These are phyloP conservation scores for Amylostereum areolatum DNA, from an alignment of 1,284 basidiomycete genomes.

Conservation along the genomic window DNA sequence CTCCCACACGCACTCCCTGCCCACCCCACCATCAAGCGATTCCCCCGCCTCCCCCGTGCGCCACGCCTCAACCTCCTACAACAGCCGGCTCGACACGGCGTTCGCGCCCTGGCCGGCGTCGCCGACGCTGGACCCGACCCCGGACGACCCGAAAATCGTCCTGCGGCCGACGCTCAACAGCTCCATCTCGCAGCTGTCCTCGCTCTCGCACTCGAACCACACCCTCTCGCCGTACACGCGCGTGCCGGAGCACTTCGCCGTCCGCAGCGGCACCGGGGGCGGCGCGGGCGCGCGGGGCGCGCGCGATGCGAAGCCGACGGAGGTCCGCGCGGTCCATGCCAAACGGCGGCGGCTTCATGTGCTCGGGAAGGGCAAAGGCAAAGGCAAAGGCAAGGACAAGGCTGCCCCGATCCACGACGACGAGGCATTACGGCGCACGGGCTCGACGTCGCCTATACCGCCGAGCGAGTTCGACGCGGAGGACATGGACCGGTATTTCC, in stretches of 20 bases:
- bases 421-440: neutral
- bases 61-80: slow-evolving; percentile 40
- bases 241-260: slow-evolving; percentile 83
- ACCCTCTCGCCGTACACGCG: slow-evolving; percentile 89
- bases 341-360: slow-evolving; percentile 71
- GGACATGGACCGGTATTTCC: slow-evolving; percentile 77
- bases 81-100: slow-evolving; percentile 24
- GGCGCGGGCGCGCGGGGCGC: slow-evolving; percentile 20
- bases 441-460: slow-evolving; percentile 29
- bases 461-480: slow-evolving; percentile 65
- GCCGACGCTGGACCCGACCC: slow-evolving; percentile 26
- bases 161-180: slow-evolving; percentile 67
- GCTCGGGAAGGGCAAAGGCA: slow-evolving; percentile 33
- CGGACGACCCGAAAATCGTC: slow-evolving; percentile 54
- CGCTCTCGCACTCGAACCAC: slow-evolving; percentile 81
- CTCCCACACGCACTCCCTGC: slow-evolving; percentile 25
- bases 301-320: slow-evolving; percentile 36
- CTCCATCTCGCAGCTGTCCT: slow-evolving; percentile 77
- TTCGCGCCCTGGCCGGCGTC: slow-evolving; percentile 28
- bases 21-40: slow-evolving; percentile 25
- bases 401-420: slow-evolving; percentile 2
- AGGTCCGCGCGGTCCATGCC: slow-evolving; percentile 47
- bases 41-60: slow-evolving; percentile 25
- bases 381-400: slow-evolving; percentile 23
- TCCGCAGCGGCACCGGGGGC: slow-evolving; percentile 60